These are phyloP conservation scores for Agarophyton chilense DNA, from an alignment of 23 red algal genomes.

Conservation along the genomic window DNA sequence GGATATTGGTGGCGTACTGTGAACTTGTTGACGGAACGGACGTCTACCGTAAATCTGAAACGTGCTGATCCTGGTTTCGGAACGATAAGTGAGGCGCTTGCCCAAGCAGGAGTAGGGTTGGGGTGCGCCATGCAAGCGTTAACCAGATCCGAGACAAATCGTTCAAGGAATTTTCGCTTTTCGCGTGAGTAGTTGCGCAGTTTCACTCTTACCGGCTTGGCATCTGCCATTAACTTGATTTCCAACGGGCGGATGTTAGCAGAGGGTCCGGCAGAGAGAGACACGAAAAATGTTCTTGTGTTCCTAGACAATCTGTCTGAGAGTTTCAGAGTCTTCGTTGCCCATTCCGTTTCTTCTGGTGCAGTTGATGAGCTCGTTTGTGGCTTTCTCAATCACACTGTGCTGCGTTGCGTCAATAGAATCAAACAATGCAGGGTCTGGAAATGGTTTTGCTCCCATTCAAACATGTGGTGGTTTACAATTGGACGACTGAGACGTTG, in stretches of 20 bases:
- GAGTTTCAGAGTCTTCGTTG: too few relatives aligned
- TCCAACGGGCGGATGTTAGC: neutral
- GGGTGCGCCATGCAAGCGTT: neutral
- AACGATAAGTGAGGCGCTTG: neutral
- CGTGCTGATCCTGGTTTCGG: conserved; percentile 7
- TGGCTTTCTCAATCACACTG: too few relatives aligned
- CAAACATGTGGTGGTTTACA: too few relatives aligned
- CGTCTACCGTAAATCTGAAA: neutral
- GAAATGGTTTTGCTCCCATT: too few relatives aligned
- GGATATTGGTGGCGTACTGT: neutral
- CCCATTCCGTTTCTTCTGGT: too few relatives aligned
- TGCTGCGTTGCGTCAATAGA: too few relatives aligned
- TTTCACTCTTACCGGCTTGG: neutral
- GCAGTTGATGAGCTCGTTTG: too few relatives aligned
- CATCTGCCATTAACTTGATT: neutral
- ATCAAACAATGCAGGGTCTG: too few relatives aligned
- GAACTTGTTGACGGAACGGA: neutral
- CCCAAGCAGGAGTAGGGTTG: conserved; percentile 11
- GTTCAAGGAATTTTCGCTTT: neutral
- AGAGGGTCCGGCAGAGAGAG: conserved; percentile 1
- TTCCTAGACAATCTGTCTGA: neutral
- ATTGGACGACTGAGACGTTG: too few relatives aligned
- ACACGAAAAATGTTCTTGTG: conserved; percentile 1
- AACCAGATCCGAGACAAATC: neutral
- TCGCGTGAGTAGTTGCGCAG: neutral